phyloP scores from a whole-genome alignment of 495 filamentous ascomycete genomes.

The Tricharina praecox region DNA sequence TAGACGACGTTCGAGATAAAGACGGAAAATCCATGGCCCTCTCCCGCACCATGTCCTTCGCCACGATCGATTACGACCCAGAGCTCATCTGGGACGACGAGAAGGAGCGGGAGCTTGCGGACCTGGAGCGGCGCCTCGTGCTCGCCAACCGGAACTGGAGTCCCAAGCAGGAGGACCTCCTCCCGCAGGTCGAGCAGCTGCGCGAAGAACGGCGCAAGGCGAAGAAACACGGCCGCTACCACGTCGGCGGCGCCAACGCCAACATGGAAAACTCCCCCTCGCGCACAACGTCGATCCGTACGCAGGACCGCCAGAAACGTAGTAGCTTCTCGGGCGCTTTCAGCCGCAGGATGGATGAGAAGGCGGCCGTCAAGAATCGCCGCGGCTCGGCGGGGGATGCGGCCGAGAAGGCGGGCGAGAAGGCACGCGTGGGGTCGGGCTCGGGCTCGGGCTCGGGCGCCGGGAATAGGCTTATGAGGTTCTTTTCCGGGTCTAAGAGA shows the following conservation, averaged over 20 bases:
- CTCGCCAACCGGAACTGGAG: slow-evolving; percentile 4
- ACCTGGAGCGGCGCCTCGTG: neutral
- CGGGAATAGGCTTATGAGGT: neutral
- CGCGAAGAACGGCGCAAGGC: slow-evolving; percentile 2
- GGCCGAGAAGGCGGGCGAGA: neutral
- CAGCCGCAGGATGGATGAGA: neutral
- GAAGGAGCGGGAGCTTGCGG: slow-evolving; percentile 1
- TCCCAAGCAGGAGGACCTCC: slow-evolving; percentile 3
- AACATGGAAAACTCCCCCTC: neutral
- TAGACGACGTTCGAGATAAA: neutral
- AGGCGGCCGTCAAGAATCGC: neutral
- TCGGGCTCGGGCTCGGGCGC: neutral
- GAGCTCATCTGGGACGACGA: neutral
- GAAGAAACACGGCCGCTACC: neutral
- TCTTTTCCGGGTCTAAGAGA: neutral
- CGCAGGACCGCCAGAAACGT: no score
- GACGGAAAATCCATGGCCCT: neutral
- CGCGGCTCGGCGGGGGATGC: neutral
- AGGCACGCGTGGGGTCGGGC: neutral
- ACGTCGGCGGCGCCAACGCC: neutral
- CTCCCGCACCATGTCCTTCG: neutral
- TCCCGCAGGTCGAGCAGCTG: slow-evolving; percentile 2
- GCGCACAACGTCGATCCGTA: neutral
- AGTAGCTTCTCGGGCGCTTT: neutral
- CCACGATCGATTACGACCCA: neutral